Percentiles rank a stretch among this genome's conserved stretches.
These are phyloP conservation scores for Monosporozyma siamensis DNA, from an alignment of 805 yeast genomes.

Conservation along the genomic window DNA sequence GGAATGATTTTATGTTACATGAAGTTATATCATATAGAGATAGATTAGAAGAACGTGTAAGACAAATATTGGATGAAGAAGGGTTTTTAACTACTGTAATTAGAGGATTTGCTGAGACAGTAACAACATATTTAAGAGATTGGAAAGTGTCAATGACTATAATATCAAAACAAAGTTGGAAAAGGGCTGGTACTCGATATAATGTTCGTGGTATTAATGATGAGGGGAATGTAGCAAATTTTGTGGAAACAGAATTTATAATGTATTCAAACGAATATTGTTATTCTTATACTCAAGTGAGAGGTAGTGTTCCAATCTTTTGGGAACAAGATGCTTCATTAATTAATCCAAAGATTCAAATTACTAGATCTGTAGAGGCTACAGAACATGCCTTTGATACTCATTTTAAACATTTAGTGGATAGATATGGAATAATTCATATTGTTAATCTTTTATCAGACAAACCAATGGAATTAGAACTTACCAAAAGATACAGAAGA, in stretches of 20 bases:
- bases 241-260: constrained; percentile 86
- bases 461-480: constrained; percentile 64
- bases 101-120: constrained; percentile 88
- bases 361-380: constrained; percentile 84
- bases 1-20: constrained; percentile 87
- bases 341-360: constrained; percentile 75
- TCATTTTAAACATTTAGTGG: constrained; percentile 63
- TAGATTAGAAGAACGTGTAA: constrained; percentile 51
- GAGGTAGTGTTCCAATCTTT: constrained; percentile 92
- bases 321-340: constrained; percentile 96
- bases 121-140: constrained; percentile 32
- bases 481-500: constrained; percentile 54
- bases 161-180: constrained; percentile 89
- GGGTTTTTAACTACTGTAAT: constrained; percentile 85
- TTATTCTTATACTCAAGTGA: constrained; percentile 74
- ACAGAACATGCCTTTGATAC: constrained; percentile 81
- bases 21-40: constrained; percentile 68
- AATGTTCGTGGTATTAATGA: constrained; percentile 93
- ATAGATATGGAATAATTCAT: constrained; percentile 79
- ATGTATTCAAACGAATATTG: constrained; percentile 43
- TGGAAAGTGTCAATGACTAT: constrained; percentile 51
- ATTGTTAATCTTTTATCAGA: constrained; percentile 75
- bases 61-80: constrained; percentile 55
- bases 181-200: constrained; percentile 91
- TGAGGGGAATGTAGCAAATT: constrained; percentile 90